Evolutionary conservation across 1,284 basidiomycete species (phyloP).

Genomic region (Pterula multifida): DNA sequence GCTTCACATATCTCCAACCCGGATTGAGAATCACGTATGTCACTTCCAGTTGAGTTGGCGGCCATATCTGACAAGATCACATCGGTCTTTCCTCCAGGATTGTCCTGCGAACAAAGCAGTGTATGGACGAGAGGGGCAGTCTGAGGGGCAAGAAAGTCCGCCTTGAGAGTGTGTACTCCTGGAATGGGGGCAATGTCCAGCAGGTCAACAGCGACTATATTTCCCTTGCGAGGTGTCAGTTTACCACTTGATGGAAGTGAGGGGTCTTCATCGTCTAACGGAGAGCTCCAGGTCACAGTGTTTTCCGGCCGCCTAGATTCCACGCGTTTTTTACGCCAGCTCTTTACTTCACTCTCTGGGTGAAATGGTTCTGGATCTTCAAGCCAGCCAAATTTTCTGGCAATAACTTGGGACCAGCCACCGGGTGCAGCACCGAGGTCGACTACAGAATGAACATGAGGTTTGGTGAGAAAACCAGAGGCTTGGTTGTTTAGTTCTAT

Average conservation of each 20-base stretch:
- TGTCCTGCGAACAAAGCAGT: conserved; percentile 25
- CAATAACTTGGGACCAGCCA: conserved; percentile 80
- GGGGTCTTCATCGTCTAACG: not conserved
- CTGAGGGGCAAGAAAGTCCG: conserved; percentile 59
- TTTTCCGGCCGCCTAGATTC: not conserved
- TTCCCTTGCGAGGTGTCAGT: conserved; percentile 26
- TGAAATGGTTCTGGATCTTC: conserved; percentile 2
- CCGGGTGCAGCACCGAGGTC: conserved; percentile 84
- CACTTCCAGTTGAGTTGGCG: conserved; percentile 56
- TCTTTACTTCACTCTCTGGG: not conserved
- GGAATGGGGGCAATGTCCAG: conserved; percentile 54
- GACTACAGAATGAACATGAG: conserved; percentile 30
- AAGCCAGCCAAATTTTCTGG: conserved; percentile 39
- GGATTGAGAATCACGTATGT: conserved; percentile 41
- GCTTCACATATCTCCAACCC: conserved; percentile 53
- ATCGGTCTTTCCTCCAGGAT: conserved; percentile 39
- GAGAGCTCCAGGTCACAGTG: not conserved
- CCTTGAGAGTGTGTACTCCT: conserved; percentile 58
- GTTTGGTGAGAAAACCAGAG: not conserved
- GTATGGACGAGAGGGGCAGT: conserved; percentile 36
- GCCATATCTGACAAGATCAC: conserved; percentile 73
- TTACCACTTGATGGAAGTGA: not conserved
- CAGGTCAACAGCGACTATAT: conserved; percentile 66
- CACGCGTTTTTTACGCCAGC: conserved; percentile 2
- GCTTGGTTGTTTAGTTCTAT: not conserved